Evolutionary conservation across 306 rosid genomes (phyloP).

Genomic region (Corylus americana): DNA sequence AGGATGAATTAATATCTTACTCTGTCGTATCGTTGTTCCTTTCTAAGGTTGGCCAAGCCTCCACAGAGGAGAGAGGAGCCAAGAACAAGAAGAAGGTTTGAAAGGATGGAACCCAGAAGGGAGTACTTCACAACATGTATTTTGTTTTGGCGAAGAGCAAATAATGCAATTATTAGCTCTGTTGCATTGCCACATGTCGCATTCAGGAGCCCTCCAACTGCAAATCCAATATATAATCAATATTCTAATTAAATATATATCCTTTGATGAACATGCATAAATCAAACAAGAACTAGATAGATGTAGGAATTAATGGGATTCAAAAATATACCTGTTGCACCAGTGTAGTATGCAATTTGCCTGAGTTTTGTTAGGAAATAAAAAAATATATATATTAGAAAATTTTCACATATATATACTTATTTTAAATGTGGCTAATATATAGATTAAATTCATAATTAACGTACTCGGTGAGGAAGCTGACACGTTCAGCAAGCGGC

Average conservation of each 20-base stretch:
- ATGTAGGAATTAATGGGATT: not conserved
- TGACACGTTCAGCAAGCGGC: constrained; percentile 92
- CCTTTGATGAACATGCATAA: not conserved
- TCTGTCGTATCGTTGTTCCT: constrained; percentile 48
- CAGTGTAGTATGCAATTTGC: constrained; percentile 83
- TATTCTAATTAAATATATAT: not conserved
- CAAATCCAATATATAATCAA: not conserved
- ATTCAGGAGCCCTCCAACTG: constrained; percentile 68
- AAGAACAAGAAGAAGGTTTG: constrained; percentile 61
- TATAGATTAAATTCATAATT: not conserved
- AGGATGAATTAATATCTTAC: constrained; percentile 16
- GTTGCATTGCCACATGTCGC: constrained; percentile 69
- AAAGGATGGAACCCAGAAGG: constrained; percentile 60
- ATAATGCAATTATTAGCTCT: constrained; percentile 53
- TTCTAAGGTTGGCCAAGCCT: constrained; percentile 41
- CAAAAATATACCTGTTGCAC: constrained; percentile 72
- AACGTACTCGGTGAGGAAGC: constrained; percentile 92
- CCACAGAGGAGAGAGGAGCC: constrained; percentile 62
- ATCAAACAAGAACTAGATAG: not conserved
- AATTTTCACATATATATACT: not conserved
- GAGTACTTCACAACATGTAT: constrained; percentile 59
- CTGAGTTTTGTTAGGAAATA: constrained; percentile 28
- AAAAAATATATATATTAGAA: not conserved
- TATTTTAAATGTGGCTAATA: not conserved
- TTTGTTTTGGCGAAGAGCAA: constrained; percentile 44